These are phyloP conservation scores for Thalassiosira delicatula DNA, from an alignment of 352 stramenopile genomes.

Conservation along the genomic window DNA sequence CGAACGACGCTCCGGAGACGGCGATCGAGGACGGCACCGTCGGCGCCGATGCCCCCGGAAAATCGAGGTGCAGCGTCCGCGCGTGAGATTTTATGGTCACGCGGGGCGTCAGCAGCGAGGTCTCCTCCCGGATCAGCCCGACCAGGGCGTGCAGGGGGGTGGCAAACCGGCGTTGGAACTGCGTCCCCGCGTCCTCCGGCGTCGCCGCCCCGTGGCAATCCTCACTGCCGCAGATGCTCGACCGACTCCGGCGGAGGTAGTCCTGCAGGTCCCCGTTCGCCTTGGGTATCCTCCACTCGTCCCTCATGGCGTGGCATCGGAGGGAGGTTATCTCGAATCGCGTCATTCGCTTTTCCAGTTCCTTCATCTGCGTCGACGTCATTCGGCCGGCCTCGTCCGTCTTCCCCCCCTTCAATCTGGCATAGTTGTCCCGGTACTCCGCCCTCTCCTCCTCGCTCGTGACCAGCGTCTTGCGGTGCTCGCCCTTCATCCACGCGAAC, in stretches of 20 bases:
- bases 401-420: constrained; percentile 35
- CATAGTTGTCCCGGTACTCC: constrained; percentile 38
- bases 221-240: constrained; percentile 2
- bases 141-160: constrained; percentile 46
- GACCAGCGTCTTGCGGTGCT: neutral
- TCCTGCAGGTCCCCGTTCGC: constrained; percentile 27
- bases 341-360: constrained; percentile 51
- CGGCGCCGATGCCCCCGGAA: neutral
- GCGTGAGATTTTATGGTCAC: constrained; percentile 25
- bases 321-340: constrained; percentile 49
- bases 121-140: constrained; percentile 38
- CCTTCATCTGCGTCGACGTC: constrained; percentile 18
- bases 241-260: constrained; percentile 30
- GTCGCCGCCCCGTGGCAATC: neutral
- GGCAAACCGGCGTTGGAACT: constrained; percentile 40
- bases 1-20: constrained; percentile 39
- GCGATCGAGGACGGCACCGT: constrained; percentile 40
- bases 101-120: constrained; percentile 24
- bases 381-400: neutral
- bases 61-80: constrained; percentile 27
- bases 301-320: constrained; percentile 49
- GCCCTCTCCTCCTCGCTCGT: constrained; percentile 32
- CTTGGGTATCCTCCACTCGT: constrained; percentile 43
- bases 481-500: constrained; percentile 32
- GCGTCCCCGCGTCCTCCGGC: neutral